Evolutionary conservation across 2,329 filamentous ascomycete genomes (phyloP), one percentile per base, ranked within the genome.

Genomic region (Fusarium denticulatum): DNA sequence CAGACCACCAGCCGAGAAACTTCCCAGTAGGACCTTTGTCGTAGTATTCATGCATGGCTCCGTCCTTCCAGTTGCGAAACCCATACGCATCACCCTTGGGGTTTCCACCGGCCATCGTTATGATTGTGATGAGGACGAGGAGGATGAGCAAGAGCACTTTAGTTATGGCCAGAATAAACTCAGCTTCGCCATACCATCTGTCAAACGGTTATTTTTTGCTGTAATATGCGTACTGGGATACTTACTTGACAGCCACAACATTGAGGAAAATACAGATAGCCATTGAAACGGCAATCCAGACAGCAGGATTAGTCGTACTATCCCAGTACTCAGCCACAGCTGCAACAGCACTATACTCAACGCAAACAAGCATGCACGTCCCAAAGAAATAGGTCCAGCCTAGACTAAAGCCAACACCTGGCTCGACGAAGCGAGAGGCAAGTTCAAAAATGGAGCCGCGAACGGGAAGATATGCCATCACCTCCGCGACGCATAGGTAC

Each of bases 1-100:
- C 82, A 56, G 79, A 80, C 79, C 80, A 83, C 71, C 78, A 92
- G 3, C 91, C 91, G 1, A 92, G 82, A 77, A 91, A 92, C n/a
- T 86, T 85, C 16, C 91, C 91, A 0, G 89, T 83, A 36, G 85
- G 80, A 12, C 26, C 45, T 47, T 47, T 47, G 26, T 26, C 45
- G 20, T 47, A 47, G 3, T 47, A 47, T 4, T 30, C 45, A 12
- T 47, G 45, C 45, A 30, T 47, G 4, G 45, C 26, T 8, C 45
- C 45, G 10, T 30, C 45, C 6, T n/a, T 47, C 45, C 45, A 47
- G 14, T 47, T 47, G 4, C 45, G 45, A 30, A 47, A 47, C 20
- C 45, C 45, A 3, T 47, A 47, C 26, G 45, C 26, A 47, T 47
- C 45, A 4, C 26, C 26, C 16, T 30, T 30, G 0, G 45, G 45